Conservation (phyloP, 352 stramenopile species). For the Phytophthora hibernalis region DNA sequence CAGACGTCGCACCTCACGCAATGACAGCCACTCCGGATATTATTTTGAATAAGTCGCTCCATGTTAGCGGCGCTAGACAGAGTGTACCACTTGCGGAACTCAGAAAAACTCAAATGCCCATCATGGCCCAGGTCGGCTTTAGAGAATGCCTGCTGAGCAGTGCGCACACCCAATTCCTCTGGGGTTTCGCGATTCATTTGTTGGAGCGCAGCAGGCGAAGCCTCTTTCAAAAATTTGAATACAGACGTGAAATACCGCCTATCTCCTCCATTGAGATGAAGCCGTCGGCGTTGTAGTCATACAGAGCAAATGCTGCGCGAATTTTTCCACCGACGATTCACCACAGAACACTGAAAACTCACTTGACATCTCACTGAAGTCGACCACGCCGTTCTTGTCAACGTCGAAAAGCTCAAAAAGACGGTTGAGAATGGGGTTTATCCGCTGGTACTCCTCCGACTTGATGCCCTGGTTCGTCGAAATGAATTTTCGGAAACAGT, state of each 20-base stretch:
- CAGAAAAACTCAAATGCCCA: slow-evolving; percentile 69
- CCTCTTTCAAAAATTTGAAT: slow-evolving; percentile 86
- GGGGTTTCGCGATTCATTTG: slow-evolving; percentile 62
- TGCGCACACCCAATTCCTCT: slow-evolving; percentile 65
- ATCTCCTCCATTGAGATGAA: slow-evolving; percentile 89
- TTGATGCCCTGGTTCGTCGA: slow-evolving; percentile 59
- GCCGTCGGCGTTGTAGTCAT: slow-evolving; percentile 88
- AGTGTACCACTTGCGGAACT: slow-evolving; percentile 89
- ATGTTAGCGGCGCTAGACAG: slow-evolving; percentile 78
- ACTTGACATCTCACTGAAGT: slow-evolving; percentile 89
- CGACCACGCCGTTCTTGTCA: slow-evolving; percentile 86
- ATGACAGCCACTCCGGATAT: slow-evolving; percentile 76
- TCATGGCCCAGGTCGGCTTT: slow-evolving; percentile 79
- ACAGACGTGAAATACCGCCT: slow-evolving; percentile 84
- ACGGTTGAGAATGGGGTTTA: slow-evolving; percentile 78
- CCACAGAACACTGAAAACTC: slow-evolving; percentile 88
- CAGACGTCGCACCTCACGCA: slow-evolving; percentile 79
- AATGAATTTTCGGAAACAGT: slow-evolving; percentile 80
- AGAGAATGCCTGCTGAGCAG: slow-evolving; percentile 75
- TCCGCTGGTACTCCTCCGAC: slow-evolving; percentile 61
- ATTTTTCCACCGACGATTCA: slow-evolving; percentile 76
- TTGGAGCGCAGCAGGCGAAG: slow-evolving; percentile 53
- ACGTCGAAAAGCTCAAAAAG: slow-evolving; percentile 87
- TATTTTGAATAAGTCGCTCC: slow-evolving; percentile 81
- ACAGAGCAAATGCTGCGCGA: slow-evolving; percentile 78